Evolutionary conservation across 768 basidiomycete species (phyloP).

Genomic region (Ramaria rubella): DNA sequence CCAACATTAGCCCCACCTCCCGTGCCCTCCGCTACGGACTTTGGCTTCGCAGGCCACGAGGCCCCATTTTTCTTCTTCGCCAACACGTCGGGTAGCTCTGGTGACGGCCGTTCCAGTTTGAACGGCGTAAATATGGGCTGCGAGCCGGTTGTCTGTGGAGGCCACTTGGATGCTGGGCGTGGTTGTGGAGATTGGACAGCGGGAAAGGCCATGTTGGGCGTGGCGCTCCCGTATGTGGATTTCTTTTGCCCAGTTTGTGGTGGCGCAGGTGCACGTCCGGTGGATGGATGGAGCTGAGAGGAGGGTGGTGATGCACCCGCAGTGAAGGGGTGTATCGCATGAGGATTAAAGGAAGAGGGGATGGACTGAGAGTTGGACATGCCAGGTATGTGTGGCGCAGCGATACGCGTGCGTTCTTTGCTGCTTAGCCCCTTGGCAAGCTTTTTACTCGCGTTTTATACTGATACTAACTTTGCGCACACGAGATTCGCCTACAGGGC

Average conservation of each 20-base stretch:
- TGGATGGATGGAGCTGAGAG: neutral
- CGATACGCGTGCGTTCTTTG: neutral
- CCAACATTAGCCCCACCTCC: neutral
- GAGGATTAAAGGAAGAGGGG: neutral
- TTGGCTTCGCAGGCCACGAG: constrained; percentile 24
- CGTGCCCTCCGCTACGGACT: constrained; percentile 16
- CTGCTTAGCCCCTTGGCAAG: too few relatives aligned
- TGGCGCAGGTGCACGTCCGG: neutral
- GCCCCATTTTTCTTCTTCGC: constrained; percentile 30
- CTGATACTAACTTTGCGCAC: too few relatives aligned
- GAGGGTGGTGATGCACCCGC: neutral
- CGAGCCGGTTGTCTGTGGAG: constrained; percentile 8
- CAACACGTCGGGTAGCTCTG: constrained; percentile 44
- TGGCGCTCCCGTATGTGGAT: neutral
- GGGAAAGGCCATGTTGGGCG: neutral
- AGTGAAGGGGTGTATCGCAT: neutral
- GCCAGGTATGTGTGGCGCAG: neutral
- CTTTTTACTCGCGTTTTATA: too few relatives aligned
- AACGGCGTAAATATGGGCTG: constrained; percentile 46
- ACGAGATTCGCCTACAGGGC: too few relatives aligned
- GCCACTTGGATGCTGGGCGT: neutral
- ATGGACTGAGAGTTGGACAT: neutral
- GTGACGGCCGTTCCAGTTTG: constrained; percentile 45
- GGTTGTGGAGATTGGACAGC: constrained; percentile 12
- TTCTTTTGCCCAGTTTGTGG: neutral